phyloP scores from a whole-genome alignment of 441 rosid genomes.

The Arabidopsis hybrid region DNA sequence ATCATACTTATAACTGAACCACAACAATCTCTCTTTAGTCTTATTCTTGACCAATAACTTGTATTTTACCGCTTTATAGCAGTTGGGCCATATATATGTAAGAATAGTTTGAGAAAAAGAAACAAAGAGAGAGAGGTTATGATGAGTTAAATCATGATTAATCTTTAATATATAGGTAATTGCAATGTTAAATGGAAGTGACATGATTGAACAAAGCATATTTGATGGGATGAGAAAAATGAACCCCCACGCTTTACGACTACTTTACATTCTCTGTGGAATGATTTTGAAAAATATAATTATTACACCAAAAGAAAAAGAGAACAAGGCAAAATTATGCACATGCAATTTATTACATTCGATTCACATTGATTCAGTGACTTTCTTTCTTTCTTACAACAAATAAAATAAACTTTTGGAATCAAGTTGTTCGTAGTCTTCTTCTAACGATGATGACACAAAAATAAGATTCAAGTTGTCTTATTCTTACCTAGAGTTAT shows the following conservation, averaged over 20 bases:
- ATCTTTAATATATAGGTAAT: conserved; percentile 28
- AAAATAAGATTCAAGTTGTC: background rate
- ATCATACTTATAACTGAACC: too few relatives aligned
- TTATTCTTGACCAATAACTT: background rate
- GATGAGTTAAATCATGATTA: conserved; percentile 35
- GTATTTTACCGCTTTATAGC: background rate
- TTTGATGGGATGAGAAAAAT: conserved; percentile 41
- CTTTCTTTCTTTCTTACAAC: background rate
- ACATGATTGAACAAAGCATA: conserved; percentile 40
- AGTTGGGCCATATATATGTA: background rate
- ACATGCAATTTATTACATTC: conserved; percentile 39
- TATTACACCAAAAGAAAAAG: conserved; percentile 45
- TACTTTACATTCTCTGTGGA: conserved; percentile 45
- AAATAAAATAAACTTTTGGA: background rate
- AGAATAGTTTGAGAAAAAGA: conserved; percentile 23
- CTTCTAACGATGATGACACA: conserved; percentile 1
- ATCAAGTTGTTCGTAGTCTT: conserved; percentile 26
- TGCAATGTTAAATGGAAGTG: conserved; percentile 41
- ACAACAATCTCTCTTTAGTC: too few relatives aligned
- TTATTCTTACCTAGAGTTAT: background rate
- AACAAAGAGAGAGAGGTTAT: conserved; percentile 26
- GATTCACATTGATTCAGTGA: conserved; percentile 21
- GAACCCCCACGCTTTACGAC: conserved; percentile 48
- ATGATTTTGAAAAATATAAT: conserved; percentile 37
- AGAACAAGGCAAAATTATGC: conserved; percentile 30